These are phyloP conservation scores for Vaucheria bursata DNA, from an alignment of 352 stramenopile species.

Conservation along the genomic window DNA sequence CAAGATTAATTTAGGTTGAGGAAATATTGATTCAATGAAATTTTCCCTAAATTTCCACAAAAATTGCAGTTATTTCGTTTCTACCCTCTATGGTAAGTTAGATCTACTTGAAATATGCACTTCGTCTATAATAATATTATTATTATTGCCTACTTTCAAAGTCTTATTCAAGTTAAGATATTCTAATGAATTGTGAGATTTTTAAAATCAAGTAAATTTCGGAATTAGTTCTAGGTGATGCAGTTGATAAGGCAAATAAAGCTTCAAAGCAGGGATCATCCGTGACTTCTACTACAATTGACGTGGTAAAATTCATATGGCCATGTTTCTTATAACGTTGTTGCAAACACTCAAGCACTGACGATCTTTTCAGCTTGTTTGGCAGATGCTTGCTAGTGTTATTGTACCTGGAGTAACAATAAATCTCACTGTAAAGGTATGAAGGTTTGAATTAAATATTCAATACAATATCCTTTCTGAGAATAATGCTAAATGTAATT, in stretches of 20 bases:
- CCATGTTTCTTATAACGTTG: too few relatives aligned
- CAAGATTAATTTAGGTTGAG: slow-evolving; percentile 28
- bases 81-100: background rate
- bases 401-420: slow-evolving; percentile 70
- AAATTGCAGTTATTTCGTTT: background rate
- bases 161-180: too few relatives aligned
- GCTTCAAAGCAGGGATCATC: slow-evolving; percentile 32
- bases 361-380: slow-evolving; percentile 69
- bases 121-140: background rate
- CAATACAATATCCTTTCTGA: too few relatives aligned
- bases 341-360: too few relatives aligned
- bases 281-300: slow-evolving; percentile 41
- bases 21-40: background rate
- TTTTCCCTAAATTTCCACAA: slow-evolving; percentile 6
- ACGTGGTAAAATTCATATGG: slow-evolving; percentile 47
- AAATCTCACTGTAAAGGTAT: slow-evolving; percentile 51
- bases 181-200: too few relatives aligned
- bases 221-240: slow-evolving; percentile 69
- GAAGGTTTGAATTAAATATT: too few relatives aligned
- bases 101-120: background rate
- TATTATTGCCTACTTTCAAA: too few relatives aligned
- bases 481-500: too few relatives aligned
- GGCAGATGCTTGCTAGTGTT: slow-evolving; percentile 68
- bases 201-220: too few relatives aligned
- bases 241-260: slow-evolving; percentile 64